Conservation (phyloP, 2,329 filamentous ascomycete species). For the Byssoonygena ceratinophila region DNA sequence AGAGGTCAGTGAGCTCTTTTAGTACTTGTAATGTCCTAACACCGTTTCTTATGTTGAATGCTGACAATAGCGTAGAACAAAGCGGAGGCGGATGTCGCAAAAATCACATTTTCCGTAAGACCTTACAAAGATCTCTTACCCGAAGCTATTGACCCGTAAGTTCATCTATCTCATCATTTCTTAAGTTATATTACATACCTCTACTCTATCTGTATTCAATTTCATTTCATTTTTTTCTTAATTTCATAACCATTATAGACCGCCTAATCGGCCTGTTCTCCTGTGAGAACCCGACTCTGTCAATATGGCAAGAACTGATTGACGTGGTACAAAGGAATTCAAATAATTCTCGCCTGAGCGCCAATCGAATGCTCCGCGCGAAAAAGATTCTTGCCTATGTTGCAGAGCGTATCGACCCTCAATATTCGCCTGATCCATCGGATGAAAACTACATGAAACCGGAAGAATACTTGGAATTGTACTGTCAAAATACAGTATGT, state of each 20-base stretch:
- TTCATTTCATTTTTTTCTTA: neutral
- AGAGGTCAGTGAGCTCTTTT: conserved; percentile 38
- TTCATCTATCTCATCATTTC: conserved; percentile 10
- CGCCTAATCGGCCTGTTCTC: neutral
- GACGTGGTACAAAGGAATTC: conserved; percentile 14
- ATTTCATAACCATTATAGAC: conserved; percentile 5
- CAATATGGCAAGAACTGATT: conserved; percentile 1
- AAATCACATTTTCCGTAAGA: conserved; percentile 87
- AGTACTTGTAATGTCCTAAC: neutral
- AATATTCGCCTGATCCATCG: conserved; percentile 48
- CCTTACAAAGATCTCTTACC: conserved; percentile 68
- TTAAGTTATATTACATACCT: neutral
- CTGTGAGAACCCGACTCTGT: neutral
- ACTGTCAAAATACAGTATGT: conserved; percentile 82
- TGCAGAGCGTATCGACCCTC: conserved; percentile 75
- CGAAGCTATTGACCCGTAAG: conserved; percentile 61
- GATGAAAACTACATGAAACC: conserved; percentile 53
- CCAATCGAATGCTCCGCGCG: conserved; percentile 89
- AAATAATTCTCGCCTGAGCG: conserved; percentile 78
- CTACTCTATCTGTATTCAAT: neutral
- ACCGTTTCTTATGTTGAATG: neutral
- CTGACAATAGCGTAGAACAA: conserved; percentile 3
- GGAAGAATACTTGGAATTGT: conserved; percentile 89
- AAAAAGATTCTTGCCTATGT: conserved; percentile 92
- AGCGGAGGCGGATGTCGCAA: conserved; percentile 47